Evolutionary conservation across 2,329 filamentous ascomycete genomes (phyloP), one percentile per base, ranked within the genome.

Genomic region (Cryphonectria radicalis): DNA sequence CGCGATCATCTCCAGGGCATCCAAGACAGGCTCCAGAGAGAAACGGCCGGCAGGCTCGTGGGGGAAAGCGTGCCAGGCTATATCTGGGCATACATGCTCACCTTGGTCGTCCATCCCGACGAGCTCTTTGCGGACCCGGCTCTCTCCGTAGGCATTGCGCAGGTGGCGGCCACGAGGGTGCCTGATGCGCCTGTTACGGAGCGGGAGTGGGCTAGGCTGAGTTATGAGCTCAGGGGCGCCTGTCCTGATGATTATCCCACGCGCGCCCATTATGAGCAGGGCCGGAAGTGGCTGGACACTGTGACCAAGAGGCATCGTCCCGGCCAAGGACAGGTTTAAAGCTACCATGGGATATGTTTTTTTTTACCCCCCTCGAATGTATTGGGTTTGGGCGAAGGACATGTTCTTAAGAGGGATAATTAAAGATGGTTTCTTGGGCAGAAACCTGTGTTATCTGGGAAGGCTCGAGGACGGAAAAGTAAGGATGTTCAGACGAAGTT

Each of bases 61-160:
- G 25, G 53, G 35, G 65, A 67, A 6, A 67, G 65, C 37, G 50
- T 67, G 17, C 65, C 65, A 5, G 65, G 65, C 35, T 19, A 67
- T 35, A 67, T 67, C 50, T 67, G 65, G 65, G 65, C 65, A 8
- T 67, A 67, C 53, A 67, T 67, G 65, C 53, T 67, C 35, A 67
- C 65, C 35, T 35, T 67, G 40, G 65, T 67, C 4, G 65, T 67
- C 14, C 65, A 67, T 19, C 65, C 65, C 11, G 65, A 67, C 53
- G 65, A 67, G 32, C 65, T 67, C 5, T 67, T 67, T 22, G 65
- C 50, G 35, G 50, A 67, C 14, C 65, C 65, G 3, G 65, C 65
- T 37, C 53, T 67, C 22, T 35, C 65, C 6, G 35, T 67, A 14
- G n/a, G 25, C n/a, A 67, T 67, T 53, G 65, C 65, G 19, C 65